These are phyloP conservation scores for Phlebiopsis flavidoalba DNA, from an alignment of 768 basidiomycete species.

Conservation along the genomic window DNA sequence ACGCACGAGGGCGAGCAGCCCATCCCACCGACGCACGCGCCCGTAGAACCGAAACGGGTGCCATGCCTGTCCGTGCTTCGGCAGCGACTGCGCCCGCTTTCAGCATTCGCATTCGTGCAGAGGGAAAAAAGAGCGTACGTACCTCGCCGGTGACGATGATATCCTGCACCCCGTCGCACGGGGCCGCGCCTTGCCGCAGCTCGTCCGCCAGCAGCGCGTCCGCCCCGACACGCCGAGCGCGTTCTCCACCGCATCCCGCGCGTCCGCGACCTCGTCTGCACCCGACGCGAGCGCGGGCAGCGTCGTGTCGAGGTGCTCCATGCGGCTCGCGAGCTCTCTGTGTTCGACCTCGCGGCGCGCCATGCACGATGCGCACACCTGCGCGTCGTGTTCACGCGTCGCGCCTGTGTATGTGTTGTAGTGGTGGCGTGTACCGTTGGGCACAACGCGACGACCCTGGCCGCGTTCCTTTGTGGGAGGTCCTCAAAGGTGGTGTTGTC, in stretches of 20 bases:
- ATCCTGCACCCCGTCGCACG: conserved; percentile 54
- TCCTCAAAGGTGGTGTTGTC: conserved; percentile 4
- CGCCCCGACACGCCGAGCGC: no score
- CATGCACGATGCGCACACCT: conserved; percentile 23
- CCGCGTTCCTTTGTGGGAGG: no score
- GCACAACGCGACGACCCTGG: no score
- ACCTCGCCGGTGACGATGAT: conserved; percentile 60
- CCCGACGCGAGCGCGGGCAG: no score
- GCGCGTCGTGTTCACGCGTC: conserved; percentile 37
- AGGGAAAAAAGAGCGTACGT: not conserved
- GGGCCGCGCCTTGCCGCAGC: conserved; percentile 48
- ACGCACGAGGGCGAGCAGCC: conserved; percentile 32
- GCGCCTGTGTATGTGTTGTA: conserved; percentile 40
- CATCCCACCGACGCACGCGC: conserved; percentile 32
- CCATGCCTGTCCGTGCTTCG: conserved; percentile 31
- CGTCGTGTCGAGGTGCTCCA: no score
- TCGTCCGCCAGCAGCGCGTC: no score
- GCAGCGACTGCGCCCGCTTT: conserved; percentile 38
- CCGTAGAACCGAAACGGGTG: conserved; percentile 29
- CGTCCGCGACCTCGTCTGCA: not conserved
- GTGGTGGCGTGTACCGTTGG: not conserved
- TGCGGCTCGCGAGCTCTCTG: not conserved
- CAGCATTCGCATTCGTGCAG: not conserved
- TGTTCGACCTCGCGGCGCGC: not conserved
- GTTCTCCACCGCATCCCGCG: no score